Evolutionary conservation across 768 basidiomycete species (phyloP), one percentile per base, ranked within the genome.

Genomic region (Rhizopogon sp.): DNA sequence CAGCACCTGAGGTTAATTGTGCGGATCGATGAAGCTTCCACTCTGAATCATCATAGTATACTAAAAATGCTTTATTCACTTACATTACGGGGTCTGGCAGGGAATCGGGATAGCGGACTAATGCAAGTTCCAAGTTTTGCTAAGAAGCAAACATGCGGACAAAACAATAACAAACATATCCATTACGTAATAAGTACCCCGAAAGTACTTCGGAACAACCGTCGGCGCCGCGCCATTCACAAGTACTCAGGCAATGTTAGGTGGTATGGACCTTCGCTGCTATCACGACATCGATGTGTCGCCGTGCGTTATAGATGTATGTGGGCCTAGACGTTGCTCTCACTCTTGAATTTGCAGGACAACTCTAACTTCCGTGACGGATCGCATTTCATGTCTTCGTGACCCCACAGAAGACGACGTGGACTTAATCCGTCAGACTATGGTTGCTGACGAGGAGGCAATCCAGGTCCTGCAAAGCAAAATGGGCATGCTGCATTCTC

Each of bases 11-110:
- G 54, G 60, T 57, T 52, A 43, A 52, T 14, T 63, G 68, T 60
- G 70, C 72, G 78, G 87, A 82, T 91, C 78, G 75, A 81, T 87
- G 69, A 72, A 86, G 90, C 75, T 84, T 90, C 90, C 90, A 93
- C 90, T 93, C 90, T 88, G 85, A 88, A 82, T 93, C 88, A 92
- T 93, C 90, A 69, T 68, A 33, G 62, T 20, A 37, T 37, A 57
- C 40, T 1, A 41, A 49, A 25, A 35, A 7, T 7, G 54, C 50
- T 60, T 50, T 41, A 9, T 22, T 57, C 52, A 55, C 66, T 68
- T 40, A 73, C 68, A 54, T 60, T 29, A 31, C 40, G 11, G 13
- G 17, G 7, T 6, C 7, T 29, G n/a, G 31, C 22, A 17, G 22
- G 31, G 25, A 25, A 25, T 25, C 25, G 25, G 25, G 25, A 25